phyloP scores from a whole-genome alignment of 2,329 filamentous ascomycete species.

The Cladophialophora psammophila region DNA sequence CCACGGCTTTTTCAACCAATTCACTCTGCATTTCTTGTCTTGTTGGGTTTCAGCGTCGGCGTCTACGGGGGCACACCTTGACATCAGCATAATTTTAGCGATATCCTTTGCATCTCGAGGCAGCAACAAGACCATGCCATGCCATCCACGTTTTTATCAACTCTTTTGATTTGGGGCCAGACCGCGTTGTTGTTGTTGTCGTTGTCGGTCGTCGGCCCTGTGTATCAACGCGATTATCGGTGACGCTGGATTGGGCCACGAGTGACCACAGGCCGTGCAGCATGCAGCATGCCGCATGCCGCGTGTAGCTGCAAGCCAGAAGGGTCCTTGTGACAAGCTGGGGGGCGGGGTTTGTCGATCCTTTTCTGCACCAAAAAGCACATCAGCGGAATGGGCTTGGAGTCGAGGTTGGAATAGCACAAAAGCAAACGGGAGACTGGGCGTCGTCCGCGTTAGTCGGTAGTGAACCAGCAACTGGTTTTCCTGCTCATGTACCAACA shows the following conservation, averaged over 20 bases:
- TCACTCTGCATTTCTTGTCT: slow-evolving; percentile 14
- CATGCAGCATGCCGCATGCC: slow-evolving; percentile 1
- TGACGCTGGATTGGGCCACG: slow-evolving; percentile 8
- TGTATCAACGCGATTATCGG: slow-evolving; percentile 14
- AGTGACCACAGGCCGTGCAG: slow-evolving; percentile 19
- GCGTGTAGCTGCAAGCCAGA: slow-evolving; percentile 7
- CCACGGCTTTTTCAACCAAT: slow-evolving; percentile 21
- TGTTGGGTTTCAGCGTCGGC: slow-evolving; percentile 34
- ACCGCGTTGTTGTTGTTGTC: not conserved
- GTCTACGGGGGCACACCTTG: slow-evolving; percentile 18
- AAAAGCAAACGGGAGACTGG: slow-evolving; percentile 10
- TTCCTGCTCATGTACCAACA: slow-evolving; percentile 27
- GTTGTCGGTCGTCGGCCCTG: not conserved
- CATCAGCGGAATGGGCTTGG: not conserved
- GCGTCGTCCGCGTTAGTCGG: slow-evolving; percentile 9
- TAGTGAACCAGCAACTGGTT: slow-evolving; percentile 20
- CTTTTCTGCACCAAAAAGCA: slow-evolving; percentile 16
- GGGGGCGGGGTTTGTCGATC: slow-evolving; percentile 18
- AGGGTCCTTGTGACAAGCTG: slow-evolving; percentile 12
- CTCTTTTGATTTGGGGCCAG: not conserved
- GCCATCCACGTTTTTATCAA: not conserved
- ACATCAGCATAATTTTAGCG: slow-evolving; percentile 2
- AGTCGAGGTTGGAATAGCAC: not conserved
- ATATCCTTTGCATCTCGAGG: slow-evolving; percentile 7
- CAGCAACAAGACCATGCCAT: slow-evolving; percentile 16